Percentiles rank a stretch among this genome's conserved stretches.
phyloP scores from a whole-genome alignment of 257 asterid genomes.

The Penstemon eatonii region DNA sequence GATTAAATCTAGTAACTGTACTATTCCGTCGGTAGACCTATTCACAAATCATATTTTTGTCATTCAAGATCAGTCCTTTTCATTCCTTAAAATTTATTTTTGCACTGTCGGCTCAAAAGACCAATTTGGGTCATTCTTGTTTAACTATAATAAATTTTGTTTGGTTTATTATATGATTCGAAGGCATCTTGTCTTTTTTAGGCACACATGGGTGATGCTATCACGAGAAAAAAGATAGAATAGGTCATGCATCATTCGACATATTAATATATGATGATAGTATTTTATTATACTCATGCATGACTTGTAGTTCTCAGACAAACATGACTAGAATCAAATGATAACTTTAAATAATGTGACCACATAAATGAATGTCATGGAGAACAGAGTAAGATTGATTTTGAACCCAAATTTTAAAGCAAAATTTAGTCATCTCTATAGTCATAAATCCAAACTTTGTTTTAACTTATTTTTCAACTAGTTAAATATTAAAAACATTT shows the following conservation, averaged over 20 bases:
- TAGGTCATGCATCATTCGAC: constrained; percentile 4
- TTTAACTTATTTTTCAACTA: no score
- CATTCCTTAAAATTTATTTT: not conserved
- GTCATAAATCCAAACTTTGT: not conserved
- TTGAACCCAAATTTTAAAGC: not conserved
- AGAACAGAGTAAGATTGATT: constrained; percentile 9
- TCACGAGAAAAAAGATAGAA: constrained; percentile 43
- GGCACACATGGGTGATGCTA: constrained; percentile 39
- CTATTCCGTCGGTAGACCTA: constrained; percentile 28
- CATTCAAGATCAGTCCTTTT: not conserved
- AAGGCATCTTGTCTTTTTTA: constrained; percentile 23
- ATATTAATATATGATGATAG: not conserved
- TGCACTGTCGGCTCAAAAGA: not conserved
- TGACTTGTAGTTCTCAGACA: constrained; percentile 9
- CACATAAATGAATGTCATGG: constrained; percentile 17
- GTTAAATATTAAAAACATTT: no score
- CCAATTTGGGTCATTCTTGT: not conserved
- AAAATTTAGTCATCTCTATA: not conserved
- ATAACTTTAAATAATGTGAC: constrained; percentile 27
- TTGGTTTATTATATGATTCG: constrained; percentile 1
- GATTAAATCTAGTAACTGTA: not conserved
- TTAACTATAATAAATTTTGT: not conserved
- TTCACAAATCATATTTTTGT: constrained; percentile 17
- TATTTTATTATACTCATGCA: constrained; percentile 55
- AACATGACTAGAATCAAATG: constrained; percentile 34